A percentile compares a stretch with the other conserved stretches of the same genome.
Evolutionary conservation across 208 protist species (phyloP).

Genomic region (Acanthamoeba lenticulata): DNA sequence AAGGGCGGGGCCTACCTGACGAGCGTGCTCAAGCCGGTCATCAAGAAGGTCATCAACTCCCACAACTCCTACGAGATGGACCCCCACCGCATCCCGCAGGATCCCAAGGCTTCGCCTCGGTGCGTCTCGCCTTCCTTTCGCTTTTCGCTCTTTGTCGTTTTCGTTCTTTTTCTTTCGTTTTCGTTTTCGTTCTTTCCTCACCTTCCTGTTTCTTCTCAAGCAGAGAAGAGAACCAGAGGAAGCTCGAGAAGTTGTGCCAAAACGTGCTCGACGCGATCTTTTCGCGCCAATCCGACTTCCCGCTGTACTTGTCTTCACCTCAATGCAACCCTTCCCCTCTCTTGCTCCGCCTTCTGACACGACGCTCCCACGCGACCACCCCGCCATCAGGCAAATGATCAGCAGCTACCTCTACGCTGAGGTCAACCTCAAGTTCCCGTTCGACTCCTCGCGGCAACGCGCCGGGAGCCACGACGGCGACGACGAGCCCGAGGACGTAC

Average conservation of each 20-base stretch:
- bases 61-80: slow-evolving; percentile 57
- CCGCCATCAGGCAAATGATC: not conserved
- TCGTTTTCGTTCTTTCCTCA: too few relatives aligned
- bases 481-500: not conserved
- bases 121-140: not conserved
- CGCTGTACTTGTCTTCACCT: not conserved
- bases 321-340: not conserved
- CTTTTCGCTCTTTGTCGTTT: not conserved
- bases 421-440: slow-evolving; percentile 35
- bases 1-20: slow-evolving; percentile 16
- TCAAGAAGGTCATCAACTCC: slow-evolving; percentile 44
- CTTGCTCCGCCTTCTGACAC: not conserved
- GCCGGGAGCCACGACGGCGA: not conserved
- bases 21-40: slow-evolving; percentile 32
- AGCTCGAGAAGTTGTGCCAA: slow-evolving; percentile 38
- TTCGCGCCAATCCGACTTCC: slow-evolving; percentile 15
- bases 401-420: slow-evolving; percentile 38
- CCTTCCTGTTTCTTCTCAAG: too few relatives aligned
- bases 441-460: not conserved
- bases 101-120: not conserved
- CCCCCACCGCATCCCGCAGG: slow-evolving; percentile 8
- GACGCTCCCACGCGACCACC: too few relatives aligned
- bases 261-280: slow-evolving; percentile 44
- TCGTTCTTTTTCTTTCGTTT: not conserved
- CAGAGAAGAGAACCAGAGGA: slow-evolving; percentile 44